phyloP scores from a whole-genome alignment of 108 stramenopile genomes.

The Epithemia pelagica region DNA sequence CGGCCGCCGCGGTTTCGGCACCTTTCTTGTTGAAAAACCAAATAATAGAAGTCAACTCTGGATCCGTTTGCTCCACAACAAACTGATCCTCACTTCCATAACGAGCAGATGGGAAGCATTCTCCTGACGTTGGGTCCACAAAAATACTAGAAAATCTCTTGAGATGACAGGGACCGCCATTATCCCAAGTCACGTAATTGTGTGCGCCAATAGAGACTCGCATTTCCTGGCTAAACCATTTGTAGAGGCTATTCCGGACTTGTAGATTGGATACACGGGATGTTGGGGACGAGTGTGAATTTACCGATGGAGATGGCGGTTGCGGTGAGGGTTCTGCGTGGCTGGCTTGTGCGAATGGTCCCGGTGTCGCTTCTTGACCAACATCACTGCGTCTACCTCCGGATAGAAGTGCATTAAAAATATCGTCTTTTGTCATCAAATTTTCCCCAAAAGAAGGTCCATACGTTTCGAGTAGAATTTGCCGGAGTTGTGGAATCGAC shows the following conservation, averaged over 20 bases:
- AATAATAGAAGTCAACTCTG: neutral
- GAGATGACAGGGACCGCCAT: conserved; percentile 18
- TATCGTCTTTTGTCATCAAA: neutral
- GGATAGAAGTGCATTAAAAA: neutral
- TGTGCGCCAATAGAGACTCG: neutral
- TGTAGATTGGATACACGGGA: neutral
- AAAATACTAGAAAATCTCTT: conserved; percentile 13
- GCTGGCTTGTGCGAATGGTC: neutral
- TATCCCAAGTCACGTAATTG: conserved; percentile 35
- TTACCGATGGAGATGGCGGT: neutral
- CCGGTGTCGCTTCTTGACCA: neutral
- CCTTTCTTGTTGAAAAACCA: neutral
- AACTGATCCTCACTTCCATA: neutral
- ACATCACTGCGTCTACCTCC: neutral
- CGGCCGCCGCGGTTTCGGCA: neutral
- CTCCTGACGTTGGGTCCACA: neutral
- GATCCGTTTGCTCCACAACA: neutral
- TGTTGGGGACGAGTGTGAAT: neutral
- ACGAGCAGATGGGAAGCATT: neutral
- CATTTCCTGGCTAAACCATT: neutral
- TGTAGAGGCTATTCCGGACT: neutral
- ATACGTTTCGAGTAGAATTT: neutral
- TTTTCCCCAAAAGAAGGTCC: neutral
- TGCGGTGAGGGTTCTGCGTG: neutral
- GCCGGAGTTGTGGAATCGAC: neutral